Percentiles rank a stretch among this genome's conserved stretches.
These are phyloP conservation scores for Ceratobasidium sp. DNA, from an alignment of 1,284 basidiomycete species.

Conservation along the genomic window DNA sequence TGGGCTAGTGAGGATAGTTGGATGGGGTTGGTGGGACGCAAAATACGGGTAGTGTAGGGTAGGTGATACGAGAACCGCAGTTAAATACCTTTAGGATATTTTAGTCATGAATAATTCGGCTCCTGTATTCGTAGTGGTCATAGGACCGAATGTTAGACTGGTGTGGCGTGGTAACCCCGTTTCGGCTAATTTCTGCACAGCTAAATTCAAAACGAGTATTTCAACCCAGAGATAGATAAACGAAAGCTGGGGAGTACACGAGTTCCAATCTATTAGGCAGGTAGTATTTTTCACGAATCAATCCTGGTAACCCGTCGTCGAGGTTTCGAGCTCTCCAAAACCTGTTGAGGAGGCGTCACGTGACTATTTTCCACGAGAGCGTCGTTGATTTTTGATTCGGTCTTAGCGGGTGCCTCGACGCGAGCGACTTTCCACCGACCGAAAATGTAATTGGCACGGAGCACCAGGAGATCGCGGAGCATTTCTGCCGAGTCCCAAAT, in stretches of 20 bases:
- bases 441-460: slow-evolving; percentile 84
- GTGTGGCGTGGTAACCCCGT: no score
- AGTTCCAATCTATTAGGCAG: not conserved
- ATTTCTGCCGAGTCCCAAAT: slow-evolving; percentile 87
- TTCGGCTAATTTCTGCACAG: no score
- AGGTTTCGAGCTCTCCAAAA: not conserved
- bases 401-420: not conserved
- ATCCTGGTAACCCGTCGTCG: slow-evolving; percentile 28
- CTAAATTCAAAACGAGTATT: not conserved
- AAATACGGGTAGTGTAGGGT: no score
- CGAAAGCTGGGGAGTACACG: not conserved
- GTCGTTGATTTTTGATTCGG: not conserved
- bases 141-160: no score
- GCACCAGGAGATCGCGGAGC: slow-evolving; percentile 86
- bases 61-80: no score
- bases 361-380: slow-evolving; percentile 1
- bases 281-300: slow-evolving; percentile 4
- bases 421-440: slow-evolving; percentile 65
- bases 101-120: no score
- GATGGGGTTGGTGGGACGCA: no score
- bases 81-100: no score
- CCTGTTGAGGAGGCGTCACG: not conserved
- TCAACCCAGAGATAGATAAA: not conserved
- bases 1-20: no score
- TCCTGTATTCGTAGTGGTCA: no score